Base-by-base conservation (phyloP, 257 asterid genomes). In the Thymus mandschuricus region DNA sequence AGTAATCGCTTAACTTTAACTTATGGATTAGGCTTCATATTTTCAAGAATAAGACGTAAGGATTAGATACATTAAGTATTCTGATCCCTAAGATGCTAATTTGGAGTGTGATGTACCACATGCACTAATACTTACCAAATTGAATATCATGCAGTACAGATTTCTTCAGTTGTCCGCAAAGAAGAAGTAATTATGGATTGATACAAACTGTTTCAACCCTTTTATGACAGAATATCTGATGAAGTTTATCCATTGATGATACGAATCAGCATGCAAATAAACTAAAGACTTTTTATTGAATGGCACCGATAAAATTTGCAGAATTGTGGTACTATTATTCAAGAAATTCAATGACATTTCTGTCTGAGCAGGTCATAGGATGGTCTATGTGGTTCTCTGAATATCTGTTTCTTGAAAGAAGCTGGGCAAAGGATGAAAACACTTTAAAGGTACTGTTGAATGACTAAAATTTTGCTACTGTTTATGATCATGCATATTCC, bases 341-440 rank as follows among this genome's bases (percentile, higher is more conserved):
- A 43, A 49, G 40, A 57, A 40, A 73, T 66, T 62, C 68, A 21
- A 15, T 78, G 61, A 84, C 65, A 78, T 84, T 88, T 66, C 55
- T 50, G 57, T 55, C 27, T 6, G 40, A 84, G 84, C 79, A 95
- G 98, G 99, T 95, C 74, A 87, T 95, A 57, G 99, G 99, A 60
- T 95, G 98, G 97, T 95, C 99, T 56, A 95, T 92, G 99, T 95
- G 99, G 98, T 95, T 95, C 71, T 84, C 96, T 60, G 96, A 88
- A 72, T 89, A 95, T 81, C 92, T 95, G 56, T 95, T 89, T 83
- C 99, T 95, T 81, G 99, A 95, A 85, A 91, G 99, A 83, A 89
- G 82, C 78, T 95, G 98, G 99, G 94, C 91, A 31, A 95, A 88
- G 83, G 99, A 95, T 82, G 98, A 95, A 81, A 77, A 27, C 79